Evolutionary conservation across 768 basidiomycete species (phyloP).

Genomic region (Suillus discolor): DNA sequence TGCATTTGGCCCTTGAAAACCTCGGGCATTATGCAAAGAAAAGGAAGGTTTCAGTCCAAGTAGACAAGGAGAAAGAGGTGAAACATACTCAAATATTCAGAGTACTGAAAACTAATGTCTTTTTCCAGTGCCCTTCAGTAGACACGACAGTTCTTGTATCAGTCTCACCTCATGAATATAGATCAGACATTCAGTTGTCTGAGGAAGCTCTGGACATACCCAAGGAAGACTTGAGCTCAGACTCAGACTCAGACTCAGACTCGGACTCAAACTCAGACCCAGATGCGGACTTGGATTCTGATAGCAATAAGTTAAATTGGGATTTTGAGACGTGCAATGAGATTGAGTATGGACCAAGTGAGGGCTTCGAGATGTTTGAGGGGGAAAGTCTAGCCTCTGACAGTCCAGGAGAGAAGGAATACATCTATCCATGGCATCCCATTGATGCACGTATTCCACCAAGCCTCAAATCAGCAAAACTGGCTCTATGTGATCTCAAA

Average conservation of each 20-base stretch:
- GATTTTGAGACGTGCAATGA: no score
- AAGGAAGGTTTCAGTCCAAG: background rate
- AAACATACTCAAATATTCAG: background rate
- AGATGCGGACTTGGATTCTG: background rate
- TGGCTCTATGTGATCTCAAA: no score
- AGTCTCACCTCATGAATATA: background rate
- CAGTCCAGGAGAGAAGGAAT: no score
- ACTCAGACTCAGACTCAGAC: no score
- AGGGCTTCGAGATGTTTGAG: conserved; percentile 1
- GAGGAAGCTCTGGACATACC: background rate
- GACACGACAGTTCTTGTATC: background rate
- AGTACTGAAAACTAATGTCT: background rate
- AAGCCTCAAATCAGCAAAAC: no score
- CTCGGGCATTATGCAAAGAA: conserved; percentile 5
- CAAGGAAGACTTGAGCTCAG: background rate
- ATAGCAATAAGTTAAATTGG: no score
- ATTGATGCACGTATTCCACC: no score
- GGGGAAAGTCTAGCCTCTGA: no score
- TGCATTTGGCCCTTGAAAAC: conserved; percentile 5
- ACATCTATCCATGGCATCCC: no score
- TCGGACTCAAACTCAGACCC: background rate
- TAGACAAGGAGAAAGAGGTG: background rate
- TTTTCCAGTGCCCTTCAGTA: conserved; percentile 1
- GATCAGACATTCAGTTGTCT: conserved; percentile 2
- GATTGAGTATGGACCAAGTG: conserved; percentile 1